Conservation (phyloP, 805 yeast genomes). For the Pichia nakasei region DNA sequence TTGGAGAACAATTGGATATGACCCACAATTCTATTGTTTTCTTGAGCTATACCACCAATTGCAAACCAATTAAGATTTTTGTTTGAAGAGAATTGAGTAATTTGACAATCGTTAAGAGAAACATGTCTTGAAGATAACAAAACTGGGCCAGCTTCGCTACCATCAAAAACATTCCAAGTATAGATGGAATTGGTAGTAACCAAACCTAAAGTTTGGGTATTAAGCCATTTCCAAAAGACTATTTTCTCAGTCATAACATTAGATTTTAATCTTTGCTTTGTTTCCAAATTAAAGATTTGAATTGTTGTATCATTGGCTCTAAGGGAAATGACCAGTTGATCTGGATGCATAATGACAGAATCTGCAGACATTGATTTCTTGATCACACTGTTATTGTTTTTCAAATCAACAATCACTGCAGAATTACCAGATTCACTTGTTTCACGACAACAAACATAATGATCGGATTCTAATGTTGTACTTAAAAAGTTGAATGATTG, state of each 20-base stretch:
- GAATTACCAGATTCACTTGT: conserved; percentile 57
- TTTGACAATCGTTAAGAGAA: conserved; percentile 68
- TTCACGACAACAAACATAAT: conserved; percentile 77
- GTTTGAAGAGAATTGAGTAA: conserved; percentile 83
- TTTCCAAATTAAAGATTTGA: conserved; percentile 83
- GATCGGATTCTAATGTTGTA: conserved; percentile 90
- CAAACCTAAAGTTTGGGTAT: conserved; percentile 64
- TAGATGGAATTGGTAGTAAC: conserved; percentile 70
- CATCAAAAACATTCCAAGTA: conserved; percentile 79
- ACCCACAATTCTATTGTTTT: conserved; percentile 90
- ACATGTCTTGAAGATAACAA: conserved; percentile 79
- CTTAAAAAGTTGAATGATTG: conserved; percentile 84
- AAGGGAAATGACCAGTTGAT: conserved; percentile 79
- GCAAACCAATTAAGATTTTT: conserved; percentile 86
- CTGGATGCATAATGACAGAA: conserved; percentile 93
- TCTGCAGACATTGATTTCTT: conserved; percentile 96
- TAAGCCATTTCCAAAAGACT: conserved; percentile 92
- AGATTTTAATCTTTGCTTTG: conserved; percentile 84
- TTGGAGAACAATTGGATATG: conserved; percentile 88
- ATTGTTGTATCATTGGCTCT: conserved; percentile 95
- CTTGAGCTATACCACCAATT: conserved; percentile 89
- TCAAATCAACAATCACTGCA: conserved; percentile 88
- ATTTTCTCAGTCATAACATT: conserved; percentile 82
- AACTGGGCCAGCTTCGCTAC: conserved; percentile 72
- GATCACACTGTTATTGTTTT: conserved; percentile 67